Base-by-base conservation (phyloP, 768 basidiomycete genomes). In the Phylloporus rhodoxanthus region DNA sequence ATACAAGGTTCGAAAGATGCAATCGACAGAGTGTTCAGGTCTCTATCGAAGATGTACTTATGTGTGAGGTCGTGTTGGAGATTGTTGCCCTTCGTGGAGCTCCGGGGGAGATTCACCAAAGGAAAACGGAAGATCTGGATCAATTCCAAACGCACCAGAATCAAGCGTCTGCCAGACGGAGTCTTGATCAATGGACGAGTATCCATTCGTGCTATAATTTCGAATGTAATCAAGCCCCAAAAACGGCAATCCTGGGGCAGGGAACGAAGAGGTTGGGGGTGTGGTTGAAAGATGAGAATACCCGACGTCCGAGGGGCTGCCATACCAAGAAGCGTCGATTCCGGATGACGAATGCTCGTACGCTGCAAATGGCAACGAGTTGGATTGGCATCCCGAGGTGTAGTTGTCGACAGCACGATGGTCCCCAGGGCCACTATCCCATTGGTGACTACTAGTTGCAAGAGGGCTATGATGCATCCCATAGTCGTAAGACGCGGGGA, bases 161-260 rank as follows among this genome's bases (percentile, higher is more conserved):
- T 90, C 89, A 60, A 88, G 85, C 59, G 78, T 79, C 55, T 75
- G 74, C 71, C 77, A 78, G 43, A 77, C 60, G 25, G 64, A 62
- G 43, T 77, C 76, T 56, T 70, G 70, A 36, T 75, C 74, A 33
- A 48, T 51, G 36, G 54, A 47, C 15, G 69, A 56, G 53, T 65
- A 68, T 36, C 69, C 65, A 5, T 76, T 75, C 44, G 80, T 75
- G 56, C 73, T 75, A 62, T 85, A 90, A 59, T 88, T 90, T 57
- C 85, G 80, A 60, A 92, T 84, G 58, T 80, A 92, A 57, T 92
- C 90, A 28, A 91, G 73, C 9, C 88, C 90, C 26, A 81, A 77
- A 73, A 91, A 92, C 1, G 88, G 90, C n/a, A 91, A 72, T 33
- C 87, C 87, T 20, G 82, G 74, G 8, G 80, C 80, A 54, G 82